Evolutionary conservation across 768 basidiomycete species (phyloP).

Genomic region (Pleurotus pulmonarius): DNA sequence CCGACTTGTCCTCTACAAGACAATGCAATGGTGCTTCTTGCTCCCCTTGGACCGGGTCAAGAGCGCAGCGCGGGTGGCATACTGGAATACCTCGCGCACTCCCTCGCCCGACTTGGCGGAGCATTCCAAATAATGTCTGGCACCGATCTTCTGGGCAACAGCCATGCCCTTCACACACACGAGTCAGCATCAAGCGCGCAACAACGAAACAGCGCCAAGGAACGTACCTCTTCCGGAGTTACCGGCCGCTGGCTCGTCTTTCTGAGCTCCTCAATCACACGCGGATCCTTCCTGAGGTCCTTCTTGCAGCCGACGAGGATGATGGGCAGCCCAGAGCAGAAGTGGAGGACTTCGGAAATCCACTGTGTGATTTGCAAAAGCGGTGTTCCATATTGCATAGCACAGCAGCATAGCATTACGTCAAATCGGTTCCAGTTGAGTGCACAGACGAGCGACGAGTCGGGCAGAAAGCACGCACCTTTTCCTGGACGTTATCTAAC

Average conservation of each 20-base stretch:
- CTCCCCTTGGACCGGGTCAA: constrained; percentile 54
- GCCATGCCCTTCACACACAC: constrained; percentile 71
- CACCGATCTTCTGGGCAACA: constrained; percentile 94
- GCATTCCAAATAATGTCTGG: constrained; percentile 96
- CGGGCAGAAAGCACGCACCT: constrained; percentile 51
- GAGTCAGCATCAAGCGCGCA: neutral
- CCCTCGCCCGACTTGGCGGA: constrained; percentile 96
- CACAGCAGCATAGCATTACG: too few species aligned
- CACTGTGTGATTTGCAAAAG: constrained; percentile 49
- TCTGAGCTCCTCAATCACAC: constrained; percentile 91
- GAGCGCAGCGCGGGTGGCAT: constrained; percentile 90
- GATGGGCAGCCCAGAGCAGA: constrained; percentile 91
- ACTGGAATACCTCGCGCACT: constrained; percentile 98
- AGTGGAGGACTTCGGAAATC: constrained; percentile 99
- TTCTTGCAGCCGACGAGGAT: constrained; percentile 99
- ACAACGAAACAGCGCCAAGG: neutral
- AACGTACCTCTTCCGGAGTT: constrained; percentile 80
- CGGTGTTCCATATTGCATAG: too few species aligned
- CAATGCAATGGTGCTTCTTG: constrained; percentile 28
- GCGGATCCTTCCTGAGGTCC: constrained; percentile 90
- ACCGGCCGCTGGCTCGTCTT: constrained; percentile 95
- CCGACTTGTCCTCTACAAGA: constrained; percentile 21
- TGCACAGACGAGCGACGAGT: too few species aligned
- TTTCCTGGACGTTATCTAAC: constrained; percentile 99
- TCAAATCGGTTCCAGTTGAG: too few species aligned